Evolutionary conservation across 345 rosid genomes (phyloP).

Genomic region (Rhodamnia argentea): DNA sequence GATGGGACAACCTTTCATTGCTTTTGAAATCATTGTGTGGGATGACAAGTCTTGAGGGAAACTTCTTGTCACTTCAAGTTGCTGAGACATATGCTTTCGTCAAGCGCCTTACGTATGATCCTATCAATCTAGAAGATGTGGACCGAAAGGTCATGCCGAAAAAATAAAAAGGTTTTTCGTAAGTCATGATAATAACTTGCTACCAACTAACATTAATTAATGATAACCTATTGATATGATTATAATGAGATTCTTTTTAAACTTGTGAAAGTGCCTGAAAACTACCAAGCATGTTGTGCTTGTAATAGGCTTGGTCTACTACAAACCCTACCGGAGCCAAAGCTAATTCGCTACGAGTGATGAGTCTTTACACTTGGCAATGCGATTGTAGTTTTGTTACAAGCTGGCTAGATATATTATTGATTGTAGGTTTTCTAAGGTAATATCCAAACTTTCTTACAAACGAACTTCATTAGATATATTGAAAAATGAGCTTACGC

Average conservation of each 20-base stretch:
- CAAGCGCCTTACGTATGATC: background rate
- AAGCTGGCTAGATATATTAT: background rate
- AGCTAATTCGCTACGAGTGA: background rate
- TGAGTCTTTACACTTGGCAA: background rate
- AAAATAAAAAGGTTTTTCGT: background rate
- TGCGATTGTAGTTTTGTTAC: rapidly evolving
- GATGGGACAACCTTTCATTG: too few relatives aligned
- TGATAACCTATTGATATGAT: background rate
- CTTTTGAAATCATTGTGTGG: too few relatives aligned
- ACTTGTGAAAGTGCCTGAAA: background rate
- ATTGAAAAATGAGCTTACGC: too few relatives aligned
- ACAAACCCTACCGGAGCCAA: background rate
- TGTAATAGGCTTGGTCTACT: background rate
- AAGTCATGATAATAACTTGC: background rate
- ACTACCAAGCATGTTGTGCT: background rate
- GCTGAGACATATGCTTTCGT: too few relatives aligned
- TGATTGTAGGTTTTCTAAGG: too few relatives aligned
- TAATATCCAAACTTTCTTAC: too few relatives aligned
- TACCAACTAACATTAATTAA: background rate
- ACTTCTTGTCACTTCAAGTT: background rate
- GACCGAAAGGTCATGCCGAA: background rate
- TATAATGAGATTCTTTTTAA: background rate
- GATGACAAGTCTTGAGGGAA: too few relatives aligned
- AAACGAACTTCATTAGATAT: too few relatives aligned
- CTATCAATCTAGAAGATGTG: background rate